Conservation (phyloP, 164 flowering plant genomes). For the Vitis cinerea region DNA sequence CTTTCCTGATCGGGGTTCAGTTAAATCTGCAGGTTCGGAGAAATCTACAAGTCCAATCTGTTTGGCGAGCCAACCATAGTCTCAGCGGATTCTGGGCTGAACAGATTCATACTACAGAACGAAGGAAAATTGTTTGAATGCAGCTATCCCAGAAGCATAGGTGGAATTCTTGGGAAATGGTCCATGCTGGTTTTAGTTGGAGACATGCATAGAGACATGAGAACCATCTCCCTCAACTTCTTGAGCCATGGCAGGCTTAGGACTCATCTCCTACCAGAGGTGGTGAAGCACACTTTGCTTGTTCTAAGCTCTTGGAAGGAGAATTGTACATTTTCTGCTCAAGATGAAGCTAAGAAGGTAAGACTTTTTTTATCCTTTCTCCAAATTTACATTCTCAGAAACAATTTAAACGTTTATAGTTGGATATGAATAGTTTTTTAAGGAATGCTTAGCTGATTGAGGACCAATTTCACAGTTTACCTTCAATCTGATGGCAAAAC, state of each 20-base stretch:
- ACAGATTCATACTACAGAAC: slow-evolving; percentile 70
- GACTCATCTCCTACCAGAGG: slow-evolving; percentile 60
- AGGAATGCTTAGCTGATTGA: background rate
- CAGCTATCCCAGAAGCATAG: slow-evolving; percentile 86
- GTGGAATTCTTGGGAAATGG: slow-evolving; percentile 92
- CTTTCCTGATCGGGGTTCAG: background rate
- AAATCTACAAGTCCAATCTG: slow-evolving; percentile 76
- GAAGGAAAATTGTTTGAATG: slow-evolving; percentile 90
- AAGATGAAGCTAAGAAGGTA: slow-evolving; percentile 95
- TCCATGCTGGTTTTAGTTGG: slow-evolving; percentile 90
- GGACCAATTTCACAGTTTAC: slow-evolving; percentile 56
- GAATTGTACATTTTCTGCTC: slow-evolving; percentile 60
- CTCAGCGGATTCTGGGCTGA: slow-evolving; percentile 81
- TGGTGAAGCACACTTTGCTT: slow-evolving; percentile 63
- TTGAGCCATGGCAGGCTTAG: slow-evolving; percentile 70
- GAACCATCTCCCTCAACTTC: slow-evolving; percentile 78
- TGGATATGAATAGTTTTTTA: background rate
- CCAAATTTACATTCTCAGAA: background rate
- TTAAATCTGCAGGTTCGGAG: slow-evolving; percentile 62
- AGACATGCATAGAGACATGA: slow-evolving; percentile 92
- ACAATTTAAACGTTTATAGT: too few species aligned
- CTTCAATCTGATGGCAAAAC: slow-evolving; percentile 90
- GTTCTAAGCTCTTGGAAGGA: slow-evolving; percentile 70
- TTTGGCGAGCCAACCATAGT: slow-evolving; percentile 86
- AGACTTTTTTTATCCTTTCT: background rate